These are phyloP conservation scores for Erigeron philadelphicus DNA, from an alignment of 140 eudicot genomes.

Conservation along the genomic window DNA sequence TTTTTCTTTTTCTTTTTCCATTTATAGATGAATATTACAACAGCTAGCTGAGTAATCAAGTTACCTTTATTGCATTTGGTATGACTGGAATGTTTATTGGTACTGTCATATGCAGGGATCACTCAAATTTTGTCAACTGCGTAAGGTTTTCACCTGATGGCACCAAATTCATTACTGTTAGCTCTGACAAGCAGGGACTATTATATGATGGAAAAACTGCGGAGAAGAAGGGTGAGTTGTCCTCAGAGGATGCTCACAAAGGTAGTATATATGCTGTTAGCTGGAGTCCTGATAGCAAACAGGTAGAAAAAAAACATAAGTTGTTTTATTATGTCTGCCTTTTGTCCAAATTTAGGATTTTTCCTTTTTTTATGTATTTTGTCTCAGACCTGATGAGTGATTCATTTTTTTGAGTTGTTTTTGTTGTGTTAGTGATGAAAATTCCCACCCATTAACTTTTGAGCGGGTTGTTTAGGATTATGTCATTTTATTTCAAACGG, in stretches of 20 bases:
- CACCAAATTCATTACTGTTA: conserved; percentile 76
- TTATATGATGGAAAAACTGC: conserved; percentile 88
- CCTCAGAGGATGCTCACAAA: conserved; percentile 72
- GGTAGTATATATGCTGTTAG: conserved; percentile 97
- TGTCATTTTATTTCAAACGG: neutral
- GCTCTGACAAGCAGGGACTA: conserved; percentile 88
- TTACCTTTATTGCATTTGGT: conserved; percentile 3
- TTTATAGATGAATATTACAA: conserved; percentile 12
- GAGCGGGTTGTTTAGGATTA: neutral
- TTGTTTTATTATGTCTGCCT: conserved; percentile 4
- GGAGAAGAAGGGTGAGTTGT: conserved; percentile 70
- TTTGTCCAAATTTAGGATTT: neutral
- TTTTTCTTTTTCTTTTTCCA: neutral
- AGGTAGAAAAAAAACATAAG: conserved; percentile 33
- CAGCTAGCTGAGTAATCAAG: neutral
- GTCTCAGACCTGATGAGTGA: neutral
- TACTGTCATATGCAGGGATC: conserved; percentile 55
- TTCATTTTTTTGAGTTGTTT: neutral
- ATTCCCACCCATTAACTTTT: neutral
- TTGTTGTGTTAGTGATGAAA: neutral
- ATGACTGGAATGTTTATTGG: neutral
- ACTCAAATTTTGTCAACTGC: conserved; percentile 86
- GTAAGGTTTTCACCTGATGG: conserved; percentile 97
- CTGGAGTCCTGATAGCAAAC: conserved; percentile 96
- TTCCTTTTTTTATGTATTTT: neutral